These are phyloP conservation scores for Cyathus striatus DNA, from an alignment of 768 basidiomycete species.

Conservation along the genomic window DNA sequence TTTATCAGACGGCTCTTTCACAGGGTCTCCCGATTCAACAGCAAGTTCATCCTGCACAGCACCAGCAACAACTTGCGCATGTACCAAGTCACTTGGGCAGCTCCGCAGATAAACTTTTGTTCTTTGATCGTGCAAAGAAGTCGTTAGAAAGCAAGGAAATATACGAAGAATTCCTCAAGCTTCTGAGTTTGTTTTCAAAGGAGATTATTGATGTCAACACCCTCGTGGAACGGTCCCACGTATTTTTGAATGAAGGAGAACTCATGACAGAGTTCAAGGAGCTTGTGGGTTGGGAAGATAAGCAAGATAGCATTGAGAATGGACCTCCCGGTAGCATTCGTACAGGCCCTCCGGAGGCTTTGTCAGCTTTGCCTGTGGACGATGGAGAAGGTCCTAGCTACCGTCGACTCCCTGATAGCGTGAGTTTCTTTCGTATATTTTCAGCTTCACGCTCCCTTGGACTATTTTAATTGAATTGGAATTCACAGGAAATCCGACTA, in stretches of 20 bases:
- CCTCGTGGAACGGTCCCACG: constrained; percentile 74
- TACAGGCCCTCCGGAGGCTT: constrained; percentile 69
- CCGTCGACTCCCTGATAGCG: constrained; percentile 80
- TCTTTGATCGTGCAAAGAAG: constrained; percentile 92
- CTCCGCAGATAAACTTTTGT: constrained; percentile 74
- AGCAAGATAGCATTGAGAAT: constrained; percentile 51
- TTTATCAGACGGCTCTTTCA: constrained; percentile 16
- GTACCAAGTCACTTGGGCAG: constrained; percentile 24
- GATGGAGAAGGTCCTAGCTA: constrained; percentile 94
- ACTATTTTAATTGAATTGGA: not conserved
- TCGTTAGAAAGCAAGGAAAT: constrained; percentile 68
- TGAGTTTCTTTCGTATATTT: constrained; percentile 36
- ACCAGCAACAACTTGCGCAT: constrained; percentile 17
- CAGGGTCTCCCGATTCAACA: constrained; percentile 12
- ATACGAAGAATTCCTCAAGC: constrained; percentile 93
- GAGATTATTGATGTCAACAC: constrained; percentile 86
- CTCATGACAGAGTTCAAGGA: constrained; percentile 83
- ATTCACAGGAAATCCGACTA: constrained; percentile 71
- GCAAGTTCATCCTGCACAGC: constrained; percentile 12
- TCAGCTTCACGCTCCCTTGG: not conserved
- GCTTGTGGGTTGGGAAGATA: constrained; percentile 75
- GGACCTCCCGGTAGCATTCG: constrained; percentile 78
- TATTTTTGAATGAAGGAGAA: constrained; percentile 79
- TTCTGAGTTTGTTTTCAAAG: constrained; percentile 84
- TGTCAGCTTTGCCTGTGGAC: constrained; percentile 74